Evolutionary conservation across 2,329 filamentous ascomycete genomes (phyloP).

Genomic region (Trichoderma harzianum): DNA sequence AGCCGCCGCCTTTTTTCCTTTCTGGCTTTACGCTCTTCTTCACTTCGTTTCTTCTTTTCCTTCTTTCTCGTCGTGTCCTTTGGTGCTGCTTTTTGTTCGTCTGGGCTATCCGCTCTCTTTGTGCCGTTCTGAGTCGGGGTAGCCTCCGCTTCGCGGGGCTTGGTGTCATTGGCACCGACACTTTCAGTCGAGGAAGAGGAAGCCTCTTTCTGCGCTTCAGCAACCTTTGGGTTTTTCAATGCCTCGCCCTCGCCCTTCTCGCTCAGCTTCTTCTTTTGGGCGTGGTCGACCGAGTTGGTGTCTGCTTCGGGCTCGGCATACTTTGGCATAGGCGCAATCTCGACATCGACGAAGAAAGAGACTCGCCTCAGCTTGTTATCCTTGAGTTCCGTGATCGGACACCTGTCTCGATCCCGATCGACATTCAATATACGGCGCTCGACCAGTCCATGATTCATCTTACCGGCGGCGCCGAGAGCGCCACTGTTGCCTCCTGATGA

Average conservation of each 20-base stretch:
- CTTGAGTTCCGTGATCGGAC: constrained; percentile 73
- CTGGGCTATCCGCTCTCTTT: constrained; percentile 25
- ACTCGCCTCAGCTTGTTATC: constrained; percentile 80
- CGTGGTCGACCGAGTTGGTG: constrained; percentile 43
- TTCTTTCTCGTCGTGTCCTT: constrained; percentile 62
- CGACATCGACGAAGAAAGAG: constrained; percentile 94
- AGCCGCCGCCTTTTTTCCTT: constrained; percentile 84
- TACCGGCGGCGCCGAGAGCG: constrained; percentile 26
- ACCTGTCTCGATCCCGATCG: constrained; percentile 74
- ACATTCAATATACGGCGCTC: constrained; percentile 82
- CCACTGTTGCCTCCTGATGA: constrained; percentile 42
- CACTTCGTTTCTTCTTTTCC: constrained; percentile 93
- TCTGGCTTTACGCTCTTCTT: constrained; percentile 86
- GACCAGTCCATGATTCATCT: constrained; percentile 62
- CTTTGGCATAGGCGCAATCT: constrained; percentile 84
- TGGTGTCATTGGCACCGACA: constrained; percentile 32
- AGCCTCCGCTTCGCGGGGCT: constrained; percentile 40
- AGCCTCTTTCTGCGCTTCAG: constrained; percentile 49
- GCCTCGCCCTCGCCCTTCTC: constrained; percentile 74
- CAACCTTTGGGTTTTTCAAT: constrained; percentile 61
- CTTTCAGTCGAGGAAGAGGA: constrained; percentile 35
- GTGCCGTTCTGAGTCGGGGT: constrained; percentile 25
- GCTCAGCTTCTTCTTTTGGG: constrained; percentile 58
- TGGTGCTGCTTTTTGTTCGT: not conserved
- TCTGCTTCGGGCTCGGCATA: constrained; percentile 61